Conservation (phyloP, 1,139 yeast species). For the Diutina catenulata region DNA sequence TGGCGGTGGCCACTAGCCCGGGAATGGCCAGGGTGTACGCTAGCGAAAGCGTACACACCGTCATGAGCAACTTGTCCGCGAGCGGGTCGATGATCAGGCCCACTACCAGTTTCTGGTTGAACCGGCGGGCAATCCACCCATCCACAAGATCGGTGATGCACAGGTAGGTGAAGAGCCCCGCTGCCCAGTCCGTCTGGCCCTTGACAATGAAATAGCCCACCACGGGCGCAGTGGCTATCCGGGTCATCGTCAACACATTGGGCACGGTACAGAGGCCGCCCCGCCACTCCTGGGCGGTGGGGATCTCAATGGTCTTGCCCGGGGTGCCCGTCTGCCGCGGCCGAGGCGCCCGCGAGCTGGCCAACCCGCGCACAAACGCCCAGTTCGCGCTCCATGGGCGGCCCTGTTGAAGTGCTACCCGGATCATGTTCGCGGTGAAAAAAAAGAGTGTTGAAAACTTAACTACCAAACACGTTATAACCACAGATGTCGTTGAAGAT, state of each 20-base stretch:
- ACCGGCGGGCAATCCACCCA: slow-evolving; percentile 80
- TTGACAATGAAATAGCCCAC: slow-evolving; percentile 68
- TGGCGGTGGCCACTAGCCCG: slow-evolving; percentile 52
- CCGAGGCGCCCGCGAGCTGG: not conserved
- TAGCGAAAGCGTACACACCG: slow-evolving; percentile 69
- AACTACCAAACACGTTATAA: no score
- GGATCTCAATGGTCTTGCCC: not conserved
- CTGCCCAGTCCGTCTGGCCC: slow-evolving; percentile 50
- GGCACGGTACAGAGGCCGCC: slow-evolving; percentile 44
- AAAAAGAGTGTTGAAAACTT: no score
- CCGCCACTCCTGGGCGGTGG: not conserved
- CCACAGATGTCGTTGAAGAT: slow-evolving; percentile 91
- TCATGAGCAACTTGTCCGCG: slow-evolving; percentile 90
- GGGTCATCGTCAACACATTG: slow-evolving; percentile 66
- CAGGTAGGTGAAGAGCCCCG: slow-evolving; percentile 68
- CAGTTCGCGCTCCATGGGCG: no score
- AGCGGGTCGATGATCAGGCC: slow-evolving; percentile 92
- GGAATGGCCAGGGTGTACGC: slow-evolving; percentile 64
- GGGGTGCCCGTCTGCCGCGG: not conserved
- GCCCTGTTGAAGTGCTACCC: no score
- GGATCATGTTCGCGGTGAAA: no score
- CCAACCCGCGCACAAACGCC: no score
- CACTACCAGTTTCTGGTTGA: slow-evolving; percentile 63
- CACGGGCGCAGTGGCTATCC: slow-evolving; percentile 70
- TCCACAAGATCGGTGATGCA: slow-evolving; percentile 87